Percentiles rank a stretch among this genome's conserved stretches.
Evolutionary conservation across 2,329 filamentous ascomycete species (phyloP).

Genomic region (Fusarium sp.): DNA sequence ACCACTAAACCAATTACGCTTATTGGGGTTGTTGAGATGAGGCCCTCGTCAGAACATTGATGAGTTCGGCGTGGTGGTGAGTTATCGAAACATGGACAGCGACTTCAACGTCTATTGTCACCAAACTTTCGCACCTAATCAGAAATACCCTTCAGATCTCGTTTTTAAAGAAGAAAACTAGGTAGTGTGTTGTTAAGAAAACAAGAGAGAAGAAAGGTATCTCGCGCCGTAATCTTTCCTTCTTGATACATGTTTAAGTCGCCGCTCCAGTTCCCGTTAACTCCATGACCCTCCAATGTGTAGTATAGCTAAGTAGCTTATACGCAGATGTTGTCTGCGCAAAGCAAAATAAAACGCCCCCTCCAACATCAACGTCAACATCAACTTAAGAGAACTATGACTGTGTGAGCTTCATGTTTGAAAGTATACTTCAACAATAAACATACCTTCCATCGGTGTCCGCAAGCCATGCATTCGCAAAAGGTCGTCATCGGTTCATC

Average conservation of each 20-base stretch:
- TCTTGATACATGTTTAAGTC: slow-evolving; percentile 41
- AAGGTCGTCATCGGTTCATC: slow-evolving; percentile 93
- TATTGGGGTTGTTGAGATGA: not conserved
- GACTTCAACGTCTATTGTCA: slow-evolving; percentile 10
- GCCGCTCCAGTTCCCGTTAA: slow-evolving; percentile 41
- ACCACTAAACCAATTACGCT: not conserved
- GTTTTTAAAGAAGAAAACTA: slow-evolving; percentile 10
- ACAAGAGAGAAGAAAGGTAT: slow-evolving; percentile 38
- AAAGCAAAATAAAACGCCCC: slow-evolving; percentile 37
- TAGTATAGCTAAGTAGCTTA: slow-evolving; percentile 4
- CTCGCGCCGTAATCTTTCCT: slow-evolving; percentile 37
- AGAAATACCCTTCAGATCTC: slow-evolving; percentile 4
- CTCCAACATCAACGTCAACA: slow-evolving; percentile 5
- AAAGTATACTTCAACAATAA: not conserved
- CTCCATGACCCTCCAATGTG: slow-evolving; percentile 36
- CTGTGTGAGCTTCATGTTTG: slow-evolving; percentile 16
- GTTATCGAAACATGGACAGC: not conserved
- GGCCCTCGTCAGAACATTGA: not conserved
- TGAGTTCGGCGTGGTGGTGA: too few species aligned
- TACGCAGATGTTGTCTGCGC: slow-evolving; percentile 25
- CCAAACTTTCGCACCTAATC: not conserved
- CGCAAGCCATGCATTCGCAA: slow-evolving; percentile 77
- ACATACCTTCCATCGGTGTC: slow-evolving; percentile 78
- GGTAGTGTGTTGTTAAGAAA: slow-evolving; percentile 19
- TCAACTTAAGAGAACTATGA: slow-evolving; percentile 40